Evolutionary conservation across 495 filamentous ascomycete genomes (phyloP).

Genomic region (Gamarada debralockiae): DNA sequence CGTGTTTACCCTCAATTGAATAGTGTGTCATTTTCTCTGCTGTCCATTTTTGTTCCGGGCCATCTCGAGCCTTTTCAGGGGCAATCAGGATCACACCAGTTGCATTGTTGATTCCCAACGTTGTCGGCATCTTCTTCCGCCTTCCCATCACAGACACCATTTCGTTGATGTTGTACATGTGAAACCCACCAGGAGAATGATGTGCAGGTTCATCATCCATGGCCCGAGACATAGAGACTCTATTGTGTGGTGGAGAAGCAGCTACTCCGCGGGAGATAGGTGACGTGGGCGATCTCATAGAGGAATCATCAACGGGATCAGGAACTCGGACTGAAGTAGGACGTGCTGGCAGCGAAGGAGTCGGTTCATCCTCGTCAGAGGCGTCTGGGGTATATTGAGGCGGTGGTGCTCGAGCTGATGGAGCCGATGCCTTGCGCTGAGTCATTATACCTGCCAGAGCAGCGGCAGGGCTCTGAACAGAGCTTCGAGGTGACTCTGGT

Average conservation of each 20-base stretch:
- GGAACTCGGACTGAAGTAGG: conserved; percentile 58
- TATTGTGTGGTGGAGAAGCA: conserved; percentile 56
- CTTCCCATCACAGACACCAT: conserved; percentile 93
- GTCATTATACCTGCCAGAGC: conserved; percentile 25
- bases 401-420: conserved; percentile 29
- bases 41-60: conserved; percentile 84
- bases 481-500: conserved; percentile 20
- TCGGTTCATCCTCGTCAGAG: conserved; percentile 58
- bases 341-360: conserved; percentile 64
- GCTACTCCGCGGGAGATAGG: conserved; percentile 36
- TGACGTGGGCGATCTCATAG: conserved; percentile 33
- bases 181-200: conserved; percentile 67
- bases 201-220: conserved; percentile 26
- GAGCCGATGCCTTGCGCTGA: conserved; percentile 14
- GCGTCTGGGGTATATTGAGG: conserved; percentile 57
- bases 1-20: conserved; percentile 95
- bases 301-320: conserved; percentile 46
- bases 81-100: conserved; percentile 89
- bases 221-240: conserved; percentile 40
- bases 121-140: conserved; percentile 96
- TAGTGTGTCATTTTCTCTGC: conserved; percentile 92
- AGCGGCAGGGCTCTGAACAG: conserved; percentile 23
- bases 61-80: conserved; percentile 75
- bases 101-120: conserved; percentile 80
- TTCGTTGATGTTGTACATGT: conserved; percentile 94